phyloP scores from a whole-genome alignment of 129 eudicot genomes.

The Pulicaria dysenterica region DNA sequence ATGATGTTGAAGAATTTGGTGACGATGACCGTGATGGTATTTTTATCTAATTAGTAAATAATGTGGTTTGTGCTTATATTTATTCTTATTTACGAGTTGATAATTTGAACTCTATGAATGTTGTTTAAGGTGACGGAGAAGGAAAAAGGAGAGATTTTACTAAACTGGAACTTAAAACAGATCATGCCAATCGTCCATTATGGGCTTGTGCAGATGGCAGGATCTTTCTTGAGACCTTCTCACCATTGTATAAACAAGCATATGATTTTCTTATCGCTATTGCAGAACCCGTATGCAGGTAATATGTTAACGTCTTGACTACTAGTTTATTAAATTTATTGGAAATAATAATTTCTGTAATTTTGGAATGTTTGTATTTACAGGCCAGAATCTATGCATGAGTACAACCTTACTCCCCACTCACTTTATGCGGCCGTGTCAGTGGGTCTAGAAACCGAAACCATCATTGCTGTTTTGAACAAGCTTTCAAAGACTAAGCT shows the following conservation, averaged over 20 bases:
- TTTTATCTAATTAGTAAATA: neutral
- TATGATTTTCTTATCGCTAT: slow-evolving; percentile 94
- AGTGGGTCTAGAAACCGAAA: slow-evolving; percentile 92
- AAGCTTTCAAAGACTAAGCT: slow-evolving; percentile 92
- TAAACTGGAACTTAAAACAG: slow-evolving; percentile 88
- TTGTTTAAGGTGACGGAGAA: slow-evolving; percentile 50
- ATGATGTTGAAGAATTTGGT: slow-evolving; percentile 49
- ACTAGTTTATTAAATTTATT: neutral
- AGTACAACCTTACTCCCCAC: slow-evolving; percentile 95
- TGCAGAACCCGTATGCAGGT: slow-evolving; percentile 98
- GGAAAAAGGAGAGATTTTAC: slow-evolving; percentile 71
- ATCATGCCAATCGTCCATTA: slow-evolving; percentile 80
- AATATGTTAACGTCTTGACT: neutral
- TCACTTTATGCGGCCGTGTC: slow-evolving; percentile 95
- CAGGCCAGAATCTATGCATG: slow-evolving; percentile 98
- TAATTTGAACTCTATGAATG: slow-evolving; percentile 17
- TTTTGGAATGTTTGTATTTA: slow-evolving; percentile 18
- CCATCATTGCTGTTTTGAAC: slow-evolving; percentile 75
- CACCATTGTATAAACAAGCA: slow-evolving; percentile 86
- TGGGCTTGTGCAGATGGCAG: slow-evolving; percentile 99
- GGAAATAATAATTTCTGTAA: neutral
- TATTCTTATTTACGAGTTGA: neutral
- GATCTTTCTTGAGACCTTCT: slow-evolving; percentile 88
- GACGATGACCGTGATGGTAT: slow-evolving; percentile 63
- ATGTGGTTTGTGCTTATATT: neutral